phyloP scores from a whole-genome alignment of 768 basidiomycete genomes.

The Mycena vitilis region DNA sequence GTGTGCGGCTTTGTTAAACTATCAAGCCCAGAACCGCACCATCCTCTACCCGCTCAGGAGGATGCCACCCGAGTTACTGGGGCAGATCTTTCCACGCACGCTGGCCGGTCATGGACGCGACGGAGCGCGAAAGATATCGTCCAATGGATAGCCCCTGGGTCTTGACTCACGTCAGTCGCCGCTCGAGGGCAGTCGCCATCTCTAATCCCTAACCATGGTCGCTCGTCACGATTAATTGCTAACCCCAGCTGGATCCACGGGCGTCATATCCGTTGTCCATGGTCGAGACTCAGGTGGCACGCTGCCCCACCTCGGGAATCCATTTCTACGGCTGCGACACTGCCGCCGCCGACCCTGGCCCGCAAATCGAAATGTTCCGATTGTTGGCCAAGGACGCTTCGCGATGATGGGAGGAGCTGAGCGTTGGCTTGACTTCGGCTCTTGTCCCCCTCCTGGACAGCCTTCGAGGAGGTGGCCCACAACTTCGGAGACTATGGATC shows the following conservation, averaged over 20 bases:
- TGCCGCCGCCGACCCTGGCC: not conserved
- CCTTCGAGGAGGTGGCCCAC: not conserved
- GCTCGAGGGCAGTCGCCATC: not conserved
- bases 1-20: not conserved
- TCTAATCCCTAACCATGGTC: not conserved
- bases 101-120: not conserved
- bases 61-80: constrained; percentile 5
- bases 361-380: constrained; percentile 5
- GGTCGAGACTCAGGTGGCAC: constrained; percentile 1
- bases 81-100: constrained; percentile 16
- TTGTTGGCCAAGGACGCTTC: not conserved
- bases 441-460: not conserved
- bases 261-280: not conserved
- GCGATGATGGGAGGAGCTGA: constrained; percentile 12
- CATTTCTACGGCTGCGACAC: constrained; percentile 13
- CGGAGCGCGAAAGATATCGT: not conserved
- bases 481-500: not conserved
- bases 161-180: not conserved
- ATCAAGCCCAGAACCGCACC: not conserved
- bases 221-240: not conserved
- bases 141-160: constrained; percentile 14
- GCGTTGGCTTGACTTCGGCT: not conserved
- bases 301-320: constrained; percentile 1
- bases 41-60: not conserved
- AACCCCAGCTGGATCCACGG: not conserved